A percentile compares a stretch with the other conserved stretches of the same genome.
phyloP scores from a whole-genome alignment of 805 yeast species.

The Allodekkera sacchari region DNA sequence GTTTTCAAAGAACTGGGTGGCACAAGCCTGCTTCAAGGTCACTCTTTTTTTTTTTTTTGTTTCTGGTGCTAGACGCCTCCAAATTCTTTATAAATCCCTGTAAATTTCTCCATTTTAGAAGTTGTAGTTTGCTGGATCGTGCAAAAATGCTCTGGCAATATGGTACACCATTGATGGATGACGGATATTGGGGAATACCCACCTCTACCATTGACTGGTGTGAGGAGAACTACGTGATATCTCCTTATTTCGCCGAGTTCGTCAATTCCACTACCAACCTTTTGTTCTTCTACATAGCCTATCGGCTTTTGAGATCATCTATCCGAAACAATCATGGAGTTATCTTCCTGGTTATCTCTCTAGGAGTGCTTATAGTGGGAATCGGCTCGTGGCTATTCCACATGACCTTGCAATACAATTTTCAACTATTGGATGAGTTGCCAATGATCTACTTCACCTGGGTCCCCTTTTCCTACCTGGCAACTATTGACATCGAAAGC shows the following conservation, averaged over 20 bases:
- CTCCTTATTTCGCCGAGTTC: conserved; percentile 78
- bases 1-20: no score
- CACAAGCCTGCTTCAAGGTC: no score
- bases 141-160: no score
- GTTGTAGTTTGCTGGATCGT: no score
- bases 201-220: conserved; percentile 98
- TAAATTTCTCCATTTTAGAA: no score
- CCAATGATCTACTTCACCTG: conserved; percentile 97
- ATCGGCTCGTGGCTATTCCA: conserved; percentile 91
- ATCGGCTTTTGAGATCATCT: conserved; percentile 39
- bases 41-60: no score
- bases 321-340: conserved; percentile 51
- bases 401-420: conserved; percentile 83
- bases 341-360: conserved; percentile 58
- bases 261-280: conserved; percentile 79
- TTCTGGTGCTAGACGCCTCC: no score
- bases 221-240: conserved; percentile 90
- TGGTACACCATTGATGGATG: conserved; percentile 11
- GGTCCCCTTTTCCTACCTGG: conserved; percentile 52
- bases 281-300: conserved; percentile 33
- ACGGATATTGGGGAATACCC: conserved; percentile 68
- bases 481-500: conserved; percentile 14
- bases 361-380: conserved; percentile 82
- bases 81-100: no score
- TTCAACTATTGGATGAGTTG: conserved; percentile 81